Percentiles rank a stretch among this genome's conserved stretches.
phyloP scores from a whole-genome alignment of 371 early-diverging fungal species.

The Vittaforma corneae region DNA sequence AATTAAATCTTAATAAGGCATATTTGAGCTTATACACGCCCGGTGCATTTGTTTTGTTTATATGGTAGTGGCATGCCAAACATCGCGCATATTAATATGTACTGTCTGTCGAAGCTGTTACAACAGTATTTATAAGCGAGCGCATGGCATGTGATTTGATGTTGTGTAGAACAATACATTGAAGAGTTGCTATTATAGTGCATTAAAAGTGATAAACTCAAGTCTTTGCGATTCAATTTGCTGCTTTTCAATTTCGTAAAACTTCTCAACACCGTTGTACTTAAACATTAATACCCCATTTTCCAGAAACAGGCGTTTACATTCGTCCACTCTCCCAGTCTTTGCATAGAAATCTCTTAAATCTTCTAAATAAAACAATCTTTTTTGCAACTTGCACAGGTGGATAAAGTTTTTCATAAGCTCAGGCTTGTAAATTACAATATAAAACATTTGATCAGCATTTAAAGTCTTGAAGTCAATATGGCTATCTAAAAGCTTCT shows the following conservation, averaged over 20 bases:
- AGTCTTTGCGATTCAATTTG: not conserved
- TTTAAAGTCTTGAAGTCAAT: constrained; percentile 1
- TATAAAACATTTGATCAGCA: constrained; percentile 6
- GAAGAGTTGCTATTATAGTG: not conserved
- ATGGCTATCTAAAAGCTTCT: not conserved
- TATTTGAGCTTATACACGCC: too few relatives aligned
- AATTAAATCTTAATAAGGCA: too few relatives aligned
- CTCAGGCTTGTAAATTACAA: constrained; percentile 9
- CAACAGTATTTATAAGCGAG: too few relatives aligned
- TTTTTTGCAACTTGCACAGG: not conserved
- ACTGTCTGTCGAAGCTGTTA: too few relatives aligned
- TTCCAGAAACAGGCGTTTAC: too few relatives aligned
- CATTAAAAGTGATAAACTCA: not conserved
- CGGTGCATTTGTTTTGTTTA: too few relatives aligned
- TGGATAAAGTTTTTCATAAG: constrained; percentile 4
- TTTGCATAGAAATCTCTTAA: constrained; percentile 4
- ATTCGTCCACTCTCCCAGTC: constrained; percentile 3
- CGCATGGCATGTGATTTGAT: too few relatives aligned
- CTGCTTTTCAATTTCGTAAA: not conserved
- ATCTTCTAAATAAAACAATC: constrained; percentile 6
- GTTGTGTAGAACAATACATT: too few relatives aligned
- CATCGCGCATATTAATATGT: too few relatives aligned
- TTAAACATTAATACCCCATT: too few relatives aligned
- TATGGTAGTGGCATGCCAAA: too few relatives aligned
- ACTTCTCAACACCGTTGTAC: not conserved